Base-by-base conservation (phyloP, 495 filamentous ascomycete species). In the Thozetella sp. region DNA sequence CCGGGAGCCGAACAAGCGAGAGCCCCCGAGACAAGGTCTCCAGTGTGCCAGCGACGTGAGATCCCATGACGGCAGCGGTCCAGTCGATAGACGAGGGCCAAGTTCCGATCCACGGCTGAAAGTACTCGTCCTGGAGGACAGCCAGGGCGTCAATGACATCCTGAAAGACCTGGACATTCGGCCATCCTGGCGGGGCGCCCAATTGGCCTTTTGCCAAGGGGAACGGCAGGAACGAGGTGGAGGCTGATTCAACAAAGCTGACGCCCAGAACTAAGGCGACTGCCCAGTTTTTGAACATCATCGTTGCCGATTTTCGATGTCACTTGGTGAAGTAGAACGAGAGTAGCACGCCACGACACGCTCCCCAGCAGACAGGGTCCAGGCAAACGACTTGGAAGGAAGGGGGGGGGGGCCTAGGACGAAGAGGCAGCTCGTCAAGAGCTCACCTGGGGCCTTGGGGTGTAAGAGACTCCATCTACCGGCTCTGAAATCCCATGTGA, bases 61-160 rank as follows among this genome's bases (percentile, higher is more conserved):
- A 96, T 30, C 88, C 88, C 68, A 94, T 76, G 3, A 97, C 92
- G 1, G 95, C 94, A 4, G 89, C 87, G 1, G 94, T 98, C 94
- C 94, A 98, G 80, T 98, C 95, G 61, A 97, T 97, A 17, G 90
- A 83, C 11, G 76, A 77, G 11, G 95, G 92, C 93, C 93, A 98
- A 17, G 84, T 93, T 23, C 93, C 93, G 15, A 88, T 69, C 83
- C 89, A 89, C 25, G 88, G 70, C 54, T 87, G 78, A 71, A 96
- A 98, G 72, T 90, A 97, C 17, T 80, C 70, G 25, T 82, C 76
- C 70, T 98, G 92, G 84, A 97, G 88, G 22, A 88, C 85, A 60
- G 85, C 76, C 46, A 96, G 80, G 9, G 90, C 87, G 20, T 80
- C 67, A 17, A 90, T 68, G 17, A 92, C 65, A 25, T 76, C 71